phyloP scores from a whole-genome alignment of 352 stramenopile genomes.

The Phytophthora europaea region DNA sequence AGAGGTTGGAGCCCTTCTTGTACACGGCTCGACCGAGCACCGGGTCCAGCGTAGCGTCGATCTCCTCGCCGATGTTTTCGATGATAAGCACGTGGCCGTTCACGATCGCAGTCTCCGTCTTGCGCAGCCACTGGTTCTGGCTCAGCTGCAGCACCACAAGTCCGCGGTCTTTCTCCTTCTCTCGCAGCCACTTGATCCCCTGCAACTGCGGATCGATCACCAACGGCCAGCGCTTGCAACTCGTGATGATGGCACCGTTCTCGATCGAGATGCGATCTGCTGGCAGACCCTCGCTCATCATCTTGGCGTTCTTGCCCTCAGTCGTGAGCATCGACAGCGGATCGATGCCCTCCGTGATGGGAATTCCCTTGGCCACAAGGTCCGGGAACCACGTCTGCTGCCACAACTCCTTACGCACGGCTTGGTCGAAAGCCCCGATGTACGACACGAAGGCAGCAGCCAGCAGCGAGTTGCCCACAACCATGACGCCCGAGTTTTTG shows the following conservation, averaged over 20 bases:
- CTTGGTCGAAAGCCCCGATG: constrained; percentile 97
- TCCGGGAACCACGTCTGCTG: constrained; percentile 90
- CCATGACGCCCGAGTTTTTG: constrained; percentile 94
- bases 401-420: constrained; percentile 89
- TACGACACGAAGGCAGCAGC: constrained; percentile 98
- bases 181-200: constrained; percentile 98
- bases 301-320: constrained; percentile 97
- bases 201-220: constrained; percentile 98
- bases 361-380: constrained; percentile 92
- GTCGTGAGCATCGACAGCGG: constrained; percentile 97
- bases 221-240: constrained; percentile 97
- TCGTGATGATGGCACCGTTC: constrained; percentile 98
- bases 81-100: constrained; percentile 98
- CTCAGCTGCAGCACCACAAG: constrained; percentile 96
- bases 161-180: constrained; percentile 94
- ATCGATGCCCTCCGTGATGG: constrained; percentile 96
- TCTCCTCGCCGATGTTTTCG: constrained; percentile 98
- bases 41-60: constrained; percentile 97
- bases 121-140: constrained; percentile 97
- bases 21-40: constrained; percentile 97
- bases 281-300: constrained; percentile 97
- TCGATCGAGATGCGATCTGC: constrained; percentile 98
- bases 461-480: constrained; percentile 97
- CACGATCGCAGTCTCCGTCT: constrained; percentile 95
- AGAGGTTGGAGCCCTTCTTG: constrained; percentile 96